Percentiles rank a stretch among this genome's conserved stretches.
phyloP scores from a whole-genome alignment of 2,329 filamentous ascomycete genomes.

The Elsinoe necatrix region DNA sequence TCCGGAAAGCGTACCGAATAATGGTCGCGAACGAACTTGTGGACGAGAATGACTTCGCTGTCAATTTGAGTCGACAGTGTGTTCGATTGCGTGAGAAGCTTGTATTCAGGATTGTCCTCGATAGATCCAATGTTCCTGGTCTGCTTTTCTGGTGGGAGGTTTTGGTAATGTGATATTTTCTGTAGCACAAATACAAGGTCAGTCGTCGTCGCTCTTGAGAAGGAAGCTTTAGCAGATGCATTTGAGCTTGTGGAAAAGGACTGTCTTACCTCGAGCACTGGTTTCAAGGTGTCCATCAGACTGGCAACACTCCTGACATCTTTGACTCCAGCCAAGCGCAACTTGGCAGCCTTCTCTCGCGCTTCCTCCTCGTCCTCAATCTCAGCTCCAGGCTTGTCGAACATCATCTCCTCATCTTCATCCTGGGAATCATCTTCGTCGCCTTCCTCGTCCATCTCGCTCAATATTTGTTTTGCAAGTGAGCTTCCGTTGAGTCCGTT shows the following conservation, averaged over 20 bases:
- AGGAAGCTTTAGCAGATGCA: slow-evolving; percentile 9
- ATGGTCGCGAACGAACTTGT: slow-evolving; percentile 94
- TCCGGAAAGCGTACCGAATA: slow-evolving; percentile 92
- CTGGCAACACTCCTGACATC: slow-evolving; percentile 73
- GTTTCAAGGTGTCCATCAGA: slow-evolving; percentile 73
- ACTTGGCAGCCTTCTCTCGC: slow-evolving; percentile 73
- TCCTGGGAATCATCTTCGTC: slow-evolving; percentile 35
- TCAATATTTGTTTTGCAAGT: slow-evolving; percentile 24
- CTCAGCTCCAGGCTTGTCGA: slow-evolving; percentile 45
- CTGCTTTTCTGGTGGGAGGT: slow-evolving; percentile 55
- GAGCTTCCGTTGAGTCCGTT: slow-evolving; percentile 18
- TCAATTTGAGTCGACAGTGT: slow-evolving; percentile 86
- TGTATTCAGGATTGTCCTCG: slow-evolving; percentile 87
- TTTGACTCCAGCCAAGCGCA: slow-evolving; percentile 63
- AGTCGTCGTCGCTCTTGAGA: slow-evolving; percentile 50
- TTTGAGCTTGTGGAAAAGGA: slow-evolving; percentile 17
- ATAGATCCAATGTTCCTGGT: slow-evolving; percentile 67
- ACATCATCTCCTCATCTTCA: slow-evolving; percentile 48
- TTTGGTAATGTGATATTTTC: slow-evolving; percentile 74
- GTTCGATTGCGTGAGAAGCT: slow-evolving; percentile 80
- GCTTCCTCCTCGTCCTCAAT: slow-evolving; percentile 59
- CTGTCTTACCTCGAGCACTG: slow-evolving; percentile 68
- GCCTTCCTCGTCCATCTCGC: slow-evolving; percentile 49
- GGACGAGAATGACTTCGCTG: slow-evolving; percentile 81
- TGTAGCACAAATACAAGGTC: slow-evolving; percentile 52